Percentiles rank a stretch among this genome's conserved stretches.
These are phyloP conservation scores for Nothophaeocryptopus gaeumannii DNA, from an alignment of 2,329 filamentous ascomycete genomes.

Conservation along the genomic window DNA sequence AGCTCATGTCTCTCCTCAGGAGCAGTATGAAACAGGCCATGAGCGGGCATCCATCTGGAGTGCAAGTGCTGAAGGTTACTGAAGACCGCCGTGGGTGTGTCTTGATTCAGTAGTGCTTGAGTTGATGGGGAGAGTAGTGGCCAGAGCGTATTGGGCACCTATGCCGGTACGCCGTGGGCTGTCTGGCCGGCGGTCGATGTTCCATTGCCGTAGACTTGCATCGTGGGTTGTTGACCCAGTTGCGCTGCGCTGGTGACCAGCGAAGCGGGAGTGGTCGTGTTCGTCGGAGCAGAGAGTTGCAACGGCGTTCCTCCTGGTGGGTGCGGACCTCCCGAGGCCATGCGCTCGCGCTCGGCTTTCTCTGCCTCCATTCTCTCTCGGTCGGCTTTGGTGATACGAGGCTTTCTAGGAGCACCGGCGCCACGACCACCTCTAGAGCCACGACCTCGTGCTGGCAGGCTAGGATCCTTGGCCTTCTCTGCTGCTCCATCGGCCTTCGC, in stretches of 20 bases:
- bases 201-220: not conserved
- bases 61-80: no score
- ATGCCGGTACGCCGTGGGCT: not conserved
- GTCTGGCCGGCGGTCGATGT: not conserved
- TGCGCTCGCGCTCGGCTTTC: conserved; percentile 69
- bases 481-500: conserved; percentile 34
- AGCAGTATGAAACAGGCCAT: no score
- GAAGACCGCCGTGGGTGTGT: no score
- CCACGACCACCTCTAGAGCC: conserved; percentile 65
- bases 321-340: conserved; percentile 30
- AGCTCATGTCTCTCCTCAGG: no score
- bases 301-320: not conserved
- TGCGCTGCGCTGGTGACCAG: not conserved
- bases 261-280: conserved; percentile 1
- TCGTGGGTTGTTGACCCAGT: not conserved
- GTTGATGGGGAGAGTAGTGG: no score
- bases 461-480: conserved; percentile 26
- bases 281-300: not conserved
- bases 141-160: not conserved
- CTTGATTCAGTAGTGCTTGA: no score
- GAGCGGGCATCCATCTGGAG: no score
- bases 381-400: conserved; percentile 81
- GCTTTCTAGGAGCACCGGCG: conserved; percentile 72
- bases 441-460: conserved; percentile 38
- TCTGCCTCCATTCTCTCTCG: conserved; percentile 77